A percentile compares a stretch with the other conserved stretches of the same genome.
phyloP scores from a whole-genome alignment of 176 grass and related monocot genomes.

The Juncus effusus region DNA sequence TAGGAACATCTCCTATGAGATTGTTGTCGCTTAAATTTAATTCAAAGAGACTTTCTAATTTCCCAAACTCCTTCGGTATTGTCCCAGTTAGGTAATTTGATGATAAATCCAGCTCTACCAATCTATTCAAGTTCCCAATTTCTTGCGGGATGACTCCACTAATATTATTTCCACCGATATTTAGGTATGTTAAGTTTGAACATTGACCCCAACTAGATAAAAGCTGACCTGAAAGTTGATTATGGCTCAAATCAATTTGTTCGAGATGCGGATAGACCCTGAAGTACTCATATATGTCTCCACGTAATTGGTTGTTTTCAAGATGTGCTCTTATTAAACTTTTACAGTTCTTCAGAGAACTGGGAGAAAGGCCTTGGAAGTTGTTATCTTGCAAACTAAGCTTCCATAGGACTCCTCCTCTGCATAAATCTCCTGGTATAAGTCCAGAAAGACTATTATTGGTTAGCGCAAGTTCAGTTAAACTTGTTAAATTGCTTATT shows the following conservation, averaged over 20 bases:
- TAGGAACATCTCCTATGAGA: neutral
- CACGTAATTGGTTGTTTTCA: conserved; percentile 28
- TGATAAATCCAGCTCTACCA: conserved; percentile 2
- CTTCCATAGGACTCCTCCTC: neutral
- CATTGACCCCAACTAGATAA: neutral
- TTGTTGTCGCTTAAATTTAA: conserved; percentile 17
- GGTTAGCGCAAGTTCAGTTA: conserved; percentile 1
- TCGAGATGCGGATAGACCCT: conserved; percentile 13
- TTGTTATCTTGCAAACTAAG: conserved; percentile 28
- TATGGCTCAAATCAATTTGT: conserved; percentile 32
- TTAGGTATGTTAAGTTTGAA: conserved; percentile 7
- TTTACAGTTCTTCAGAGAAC: conserved; percentile 28
- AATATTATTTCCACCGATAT: conserved; percentile 13
- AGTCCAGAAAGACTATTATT: conserved; percentile 10
- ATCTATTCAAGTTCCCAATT: conserved; percentile 18
- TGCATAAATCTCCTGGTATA: conserved; percentile 2
- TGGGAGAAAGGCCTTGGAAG: conserved; percentile 32
- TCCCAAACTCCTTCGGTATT: neutral
- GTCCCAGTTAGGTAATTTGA: conserved; percentile 15
- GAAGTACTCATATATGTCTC: conserved; percentile 23
- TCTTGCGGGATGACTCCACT: conserved; percentile 23
- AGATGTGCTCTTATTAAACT: conserved; percentile 24
- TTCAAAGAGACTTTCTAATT: neutral
- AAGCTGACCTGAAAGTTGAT: conserved; percentile 25
- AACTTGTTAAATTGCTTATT: conserved; percentile 25